Evolutionary conservation across 257 asterid species (phyloP), one percentile per base, ranked within the genome.

Genomic region (Salvia miltiorrhiza): DNA sequence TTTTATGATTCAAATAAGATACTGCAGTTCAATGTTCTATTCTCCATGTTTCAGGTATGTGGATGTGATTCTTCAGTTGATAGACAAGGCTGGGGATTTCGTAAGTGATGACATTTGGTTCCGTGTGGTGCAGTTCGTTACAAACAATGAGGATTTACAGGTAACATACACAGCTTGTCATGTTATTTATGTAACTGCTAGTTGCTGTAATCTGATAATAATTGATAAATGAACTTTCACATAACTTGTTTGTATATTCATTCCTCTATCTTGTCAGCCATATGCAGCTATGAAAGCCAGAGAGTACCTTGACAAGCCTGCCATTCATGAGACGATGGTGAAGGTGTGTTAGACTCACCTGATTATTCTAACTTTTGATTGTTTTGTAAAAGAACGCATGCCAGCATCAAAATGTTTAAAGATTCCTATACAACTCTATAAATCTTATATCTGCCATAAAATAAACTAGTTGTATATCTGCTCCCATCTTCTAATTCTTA

Each of bases 91-190:
- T 19, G 97, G 98, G 72, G 98, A 92, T 76, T 92, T 92, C 19
- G 98, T 92, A 80, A 88, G 97, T 81, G 98, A 92, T 79, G 98
- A 89, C 81, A 92, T 92, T 64, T 92, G 98, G 98, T 92, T 92
- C 73, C 98, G 98, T 53, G 98, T 92, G 32, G 98, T 92, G 80
- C 98, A 89, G 79, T 92, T 92, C 57, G 98, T 92, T 59, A 89
- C 97, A 45, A 89, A 92, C 80, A 89, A 92, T 16, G 98, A 89
- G 84, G 98, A 92, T 80, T 84, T 92, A 71, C 98, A 89, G 96
- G 97, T 89, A 70, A 58, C 41, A 52, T n/a, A 63, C 77, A 55
- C 73, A 35, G 61, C 43, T 47, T 26, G 55, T 65, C 54, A 19
- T 65, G 69, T 61, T 62, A 67, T 30, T 52, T 53, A 12, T 62